A percentile compares a stretch with the other conserved stretches of the same genome.
Conservation (phyloP, 2,329 filamentous ascomycete genomes). For the Colletotrichum sidae region DNA sequence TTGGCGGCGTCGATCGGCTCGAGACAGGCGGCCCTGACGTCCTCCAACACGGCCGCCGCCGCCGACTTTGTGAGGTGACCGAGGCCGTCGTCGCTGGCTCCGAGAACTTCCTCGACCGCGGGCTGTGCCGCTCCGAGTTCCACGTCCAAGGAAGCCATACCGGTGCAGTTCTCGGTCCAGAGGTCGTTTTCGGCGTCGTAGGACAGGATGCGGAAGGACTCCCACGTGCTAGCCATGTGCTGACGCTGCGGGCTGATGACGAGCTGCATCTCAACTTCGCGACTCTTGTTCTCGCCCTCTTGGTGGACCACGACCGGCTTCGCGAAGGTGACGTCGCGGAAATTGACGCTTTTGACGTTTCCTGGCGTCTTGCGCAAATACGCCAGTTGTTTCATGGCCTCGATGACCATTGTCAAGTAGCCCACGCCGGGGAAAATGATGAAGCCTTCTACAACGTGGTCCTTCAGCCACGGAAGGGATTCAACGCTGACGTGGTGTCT, state of each 20-base stretch:
- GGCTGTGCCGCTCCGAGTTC: background rate
- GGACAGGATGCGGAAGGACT: slow-evolving; percentile 47
- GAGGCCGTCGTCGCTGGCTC: background rate
- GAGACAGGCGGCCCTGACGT: no score
- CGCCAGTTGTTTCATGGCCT: slow-evolving; percentile 45
- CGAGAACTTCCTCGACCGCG: background rate
- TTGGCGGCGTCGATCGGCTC: no score
- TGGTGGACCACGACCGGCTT: slow-evolving; percentile 22
- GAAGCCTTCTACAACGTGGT: slow-evolving; percentile 60
- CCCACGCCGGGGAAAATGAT: slow-evolving; percentile 59
- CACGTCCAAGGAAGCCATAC: slow-evolving; percentile 19
- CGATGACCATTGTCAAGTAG: slow-evolving; percentile 53
- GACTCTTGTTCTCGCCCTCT: slow-evolving; percentile 8
- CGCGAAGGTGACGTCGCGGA: slow-evolving; percentile 38
- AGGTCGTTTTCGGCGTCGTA: slow-evolving; percentile 38
- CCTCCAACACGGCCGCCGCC: no score
- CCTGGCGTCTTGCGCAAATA: slow-evolving; percentile 28
- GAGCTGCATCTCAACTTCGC: slow-evolving; percentile 30
- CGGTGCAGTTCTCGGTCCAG: slow-evolving; percentile 40
- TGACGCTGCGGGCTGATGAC: slow-evolving; percentile 23
- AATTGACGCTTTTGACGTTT: slow-evolving; percentile 1
- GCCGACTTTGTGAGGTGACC: no score
- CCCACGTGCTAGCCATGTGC: slow-evolving; percentile 38
- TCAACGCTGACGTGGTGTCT: slow-evolving; percentile 50
- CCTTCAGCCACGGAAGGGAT: slow-evolving; percentile 59